phyloP scores from a whole-genome alignment of 2,329 filamentous ascomycete species.

The Xylariaceae sp. region DNA sequence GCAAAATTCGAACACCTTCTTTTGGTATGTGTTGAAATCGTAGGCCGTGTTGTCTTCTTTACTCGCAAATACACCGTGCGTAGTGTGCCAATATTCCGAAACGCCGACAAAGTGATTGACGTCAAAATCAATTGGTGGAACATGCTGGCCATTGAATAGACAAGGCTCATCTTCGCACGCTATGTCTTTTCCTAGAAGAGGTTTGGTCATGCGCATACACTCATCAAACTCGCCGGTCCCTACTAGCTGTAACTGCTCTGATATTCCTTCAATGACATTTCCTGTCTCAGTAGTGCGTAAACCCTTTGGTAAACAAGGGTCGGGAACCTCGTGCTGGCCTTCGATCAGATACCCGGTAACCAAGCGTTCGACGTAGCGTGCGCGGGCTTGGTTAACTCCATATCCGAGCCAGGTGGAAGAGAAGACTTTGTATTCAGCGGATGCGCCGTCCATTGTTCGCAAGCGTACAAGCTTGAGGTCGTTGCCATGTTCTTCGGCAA shows the following conservation, averaged over 20 bases:
- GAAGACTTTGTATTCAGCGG: slow-evolving; percentile 83
- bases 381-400: slow-evolving; percentile 88
- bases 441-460: slow-evolving; percentile 73
- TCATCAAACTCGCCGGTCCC: slow-evolving; percentile 86
- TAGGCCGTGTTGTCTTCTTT: slow-evolving; percentile 72
- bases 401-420: slow-evolving; percentile 96
- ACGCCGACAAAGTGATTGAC: slow-evolving; percentile 98
- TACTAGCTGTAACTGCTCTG: slow-evolving; percentile 54
- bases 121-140: slow-evolving; percentile 92
- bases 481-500: slow-evolving; percentile 82
- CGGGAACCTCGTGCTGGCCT: slow-evolving; percentile 66
- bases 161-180: slow-evolving; percentile 81
- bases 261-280: slow-evolving; percentile 41
- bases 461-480: slow-evolving; percentile 84
- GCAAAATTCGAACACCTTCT: slow-evolving; percentile 80
- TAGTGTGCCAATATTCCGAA: slow-evolving; percentile 98
- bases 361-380: slow-evolving; percentile 78
- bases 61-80: slow-evolving; percentile 85
- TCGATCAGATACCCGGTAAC: slow-evolving; percentile 59
- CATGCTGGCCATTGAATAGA: slow-evolving; percentile 84
- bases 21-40: slow-evolving; percentile 85
- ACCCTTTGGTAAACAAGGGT: slow-evolving; percentile 84
- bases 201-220: slow-evolving; percentile 77
- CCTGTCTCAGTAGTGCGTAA: slow-evolving; percentile 73
- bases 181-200: slow-evolving; percentile 83